Evolutionary conservation across 352 stramenopile genomes (phyloP).

Genomic region (Phytophthora idaei): DNA sequence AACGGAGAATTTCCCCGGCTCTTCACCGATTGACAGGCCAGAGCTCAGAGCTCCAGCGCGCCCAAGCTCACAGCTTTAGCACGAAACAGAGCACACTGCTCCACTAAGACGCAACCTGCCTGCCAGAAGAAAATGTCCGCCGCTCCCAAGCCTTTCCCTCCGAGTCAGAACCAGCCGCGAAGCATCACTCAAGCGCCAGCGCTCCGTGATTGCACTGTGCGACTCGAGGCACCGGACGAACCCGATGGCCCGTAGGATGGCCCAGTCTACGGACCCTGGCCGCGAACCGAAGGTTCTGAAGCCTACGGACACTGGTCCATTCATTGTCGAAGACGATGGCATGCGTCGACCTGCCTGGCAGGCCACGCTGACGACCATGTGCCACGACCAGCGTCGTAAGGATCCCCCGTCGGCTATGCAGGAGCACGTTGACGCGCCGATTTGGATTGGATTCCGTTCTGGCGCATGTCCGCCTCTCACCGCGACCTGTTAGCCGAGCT

Average conservation of each 20-base stretch:
- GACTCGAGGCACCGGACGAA: not conserved
- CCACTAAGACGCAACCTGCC: not conserved
- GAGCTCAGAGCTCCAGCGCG: not conserved
- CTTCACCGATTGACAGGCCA: too few relatives aligned
- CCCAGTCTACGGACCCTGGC: not conserved
- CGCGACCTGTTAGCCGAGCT: not conserved
- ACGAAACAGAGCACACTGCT: not conserved
- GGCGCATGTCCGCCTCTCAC: not conserved
- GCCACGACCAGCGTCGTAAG: too few relatives aligned
- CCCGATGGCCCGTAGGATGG: not conserved
- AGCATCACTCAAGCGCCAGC: not conserved
- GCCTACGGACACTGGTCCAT: not conserved
- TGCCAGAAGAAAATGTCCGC: not conserved
- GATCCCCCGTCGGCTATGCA: not conserved
- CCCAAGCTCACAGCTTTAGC: not conserved
- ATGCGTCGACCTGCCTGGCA: not conserved
- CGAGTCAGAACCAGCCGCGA: not conserved
- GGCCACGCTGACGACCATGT: too few relatives aligned
- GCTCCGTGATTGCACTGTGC: not conserved
- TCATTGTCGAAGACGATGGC: not conserved
- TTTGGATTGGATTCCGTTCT: not conserved
- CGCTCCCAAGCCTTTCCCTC: not conserved
- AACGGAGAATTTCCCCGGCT: not conserved
- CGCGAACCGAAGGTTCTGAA: not conserved
- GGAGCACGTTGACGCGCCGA: not conserved